These are phyloP conservation scores for Diaporthe citriasiana DNA, from an alignment of 2,329 filamentous ascomycete species.

Conservation along the genomic window DNA sequence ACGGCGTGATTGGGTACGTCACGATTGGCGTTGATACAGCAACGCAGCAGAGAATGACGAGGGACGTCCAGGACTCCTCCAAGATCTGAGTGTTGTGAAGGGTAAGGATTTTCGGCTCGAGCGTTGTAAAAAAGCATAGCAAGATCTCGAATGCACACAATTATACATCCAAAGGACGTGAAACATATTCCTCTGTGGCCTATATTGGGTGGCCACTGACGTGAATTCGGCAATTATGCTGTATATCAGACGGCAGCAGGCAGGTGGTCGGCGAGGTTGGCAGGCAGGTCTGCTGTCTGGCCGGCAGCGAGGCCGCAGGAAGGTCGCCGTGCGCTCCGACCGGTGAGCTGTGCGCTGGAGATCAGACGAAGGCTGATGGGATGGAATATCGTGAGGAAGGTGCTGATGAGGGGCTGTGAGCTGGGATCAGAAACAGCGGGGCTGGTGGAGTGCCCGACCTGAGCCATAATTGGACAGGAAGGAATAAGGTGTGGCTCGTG, in stretches of 20 bases:
- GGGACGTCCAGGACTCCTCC: background rate
- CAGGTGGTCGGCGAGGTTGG: slow-evolving; percentile 16
- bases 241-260: slow-evolving; percentile 13
- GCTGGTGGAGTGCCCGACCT: background rate
- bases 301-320: background rate
- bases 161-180: background rate
- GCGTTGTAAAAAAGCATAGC: background rate
- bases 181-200: background rate
- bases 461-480: slow-evolving; percentile 23
- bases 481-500: slow-evolving; percentile 36
- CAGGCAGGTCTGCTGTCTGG: background rate
- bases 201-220: background rate
- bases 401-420: slow-evolving; percentile 11
- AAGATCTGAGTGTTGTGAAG: background rate
- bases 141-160: background rate
- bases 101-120: no score
- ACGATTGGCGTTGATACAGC: slow-evolving; percentile 52
- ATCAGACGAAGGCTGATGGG: background rate
- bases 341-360: slow-evolving; percentile 1
- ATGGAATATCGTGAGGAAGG: slow-evolving; percentile 22
- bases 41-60: slow-evolving; percentile 23
- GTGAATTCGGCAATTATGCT: background rate
- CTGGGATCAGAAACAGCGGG: slow-evolving; percentile 17
- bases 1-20: slow-evolving; percentile 54
- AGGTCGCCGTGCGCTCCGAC: slow-evolving; percentile 16